Evolutionary conservation across 1,139 yeast species (phyloP), one percentile per base, ranked within the genome.

Genomic region (Sugiyamaella japonica): DNA sequence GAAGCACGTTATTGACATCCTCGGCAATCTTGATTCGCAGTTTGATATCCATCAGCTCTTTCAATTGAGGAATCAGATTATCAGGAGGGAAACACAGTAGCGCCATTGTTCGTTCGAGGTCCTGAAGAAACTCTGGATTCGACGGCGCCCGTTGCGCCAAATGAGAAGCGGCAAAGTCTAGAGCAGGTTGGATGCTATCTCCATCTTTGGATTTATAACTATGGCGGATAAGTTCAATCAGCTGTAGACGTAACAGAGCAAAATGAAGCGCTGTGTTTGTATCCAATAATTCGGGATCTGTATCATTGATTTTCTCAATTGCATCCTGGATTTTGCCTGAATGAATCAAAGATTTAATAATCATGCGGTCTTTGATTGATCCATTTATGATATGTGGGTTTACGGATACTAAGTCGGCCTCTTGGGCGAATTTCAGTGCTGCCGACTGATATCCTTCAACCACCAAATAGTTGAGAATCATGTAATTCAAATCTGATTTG

Each of bases 101-200:
- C 3, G 77, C 75, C 76, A 74, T 72, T 1, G 76, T 70, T 31
- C 64, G 62, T 53, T 74, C 76, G 47, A 74, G 60, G 42, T 72
- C 73, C 4, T 57, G 59, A 34, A 73, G 57, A 45, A 69, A 70
- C 50, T 61, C 60, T 1, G 70, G 66, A 42, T 68, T 63, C 17
- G 64, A 56, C 3, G 74, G 63, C 1, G 73, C 76, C 5, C 76
- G 61, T 25, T 64, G 65, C 0, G 76, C 74, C 36, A 73, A 57
- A 56, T 73, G 73, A 2, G 66, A 61, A 3, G 73, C 56, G 1
- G 76, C 76, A 63, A 74, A 74, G 23, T 69, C 71, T 15, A 75
- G 62, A 12, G 72, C 71, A 8, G 73, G 69, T 49, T 66, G 62
- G 42, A 72, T 61, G 25, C 40, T 45, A 40, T 64, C 61, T 10